Base-by-base conservation (phyloP, 371 early-diverging fungal genomes). In the Haplosporangium sp. region DNA sequence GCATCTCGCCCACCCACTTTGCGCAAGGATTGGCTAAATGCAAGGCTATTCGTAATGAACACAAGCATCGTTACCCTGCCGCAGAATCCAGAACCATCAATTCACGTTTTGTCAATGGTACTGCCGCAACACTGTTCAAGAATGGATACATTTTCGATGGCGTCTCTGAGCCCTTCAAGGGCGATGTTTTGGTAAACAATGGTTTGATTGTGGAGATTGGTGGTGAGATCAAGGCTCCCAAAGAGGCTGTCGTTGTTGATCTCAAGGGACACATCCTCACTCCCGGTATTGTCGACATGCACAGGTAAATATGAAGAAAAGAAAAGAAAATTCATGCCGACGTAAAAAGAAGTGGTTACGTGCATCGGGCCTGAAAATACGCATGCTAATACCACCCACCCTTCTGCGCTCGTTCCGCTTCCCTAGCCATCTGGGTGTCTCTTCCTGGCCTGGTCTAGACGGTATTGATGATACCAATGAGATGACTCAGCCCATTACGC, bases 221-320 rank as follows among this genome's bases (percentile, higher is more conserved):
- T 10, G 67, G 73, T 8, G 59, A 73, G 45, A 77, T 86, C 50
- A 45, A 75, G 40, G 51, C 71, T 4, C 69, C 79, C 13, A 64
- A 74, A 21, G 72, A 74, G 11, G 80, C 82, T n/a, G 74, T 67
- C 7, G 74, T 82, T n/a, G 82, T 94, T 20, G 89, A 95, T 61
- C 90, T 90, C 55, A 84, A 83, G 43, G 91, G 90, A 9, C 88
- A 90, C 46, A 86, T 87, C 23, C 83, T 95, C 16, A 93, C 93
- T 9, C 95, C 95, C 12, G 94, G 95, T 54, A 83, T 95, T 29
- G 88, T 95, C 3, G 95, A 94, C 74, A 90, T 90, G 93, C 93
- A 95, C 81, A 87, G 87, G 90, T 91, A 84, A 68, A 62, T 16
- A 21, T 20, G 2, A 42, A 46, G 50, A 21, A 38, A 9, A 12